Evolutionary conservation across 2,329 filamentous ascomycete species (phyloP).

Genomic region (Sclerotinia sclerotiorum): DNA sequence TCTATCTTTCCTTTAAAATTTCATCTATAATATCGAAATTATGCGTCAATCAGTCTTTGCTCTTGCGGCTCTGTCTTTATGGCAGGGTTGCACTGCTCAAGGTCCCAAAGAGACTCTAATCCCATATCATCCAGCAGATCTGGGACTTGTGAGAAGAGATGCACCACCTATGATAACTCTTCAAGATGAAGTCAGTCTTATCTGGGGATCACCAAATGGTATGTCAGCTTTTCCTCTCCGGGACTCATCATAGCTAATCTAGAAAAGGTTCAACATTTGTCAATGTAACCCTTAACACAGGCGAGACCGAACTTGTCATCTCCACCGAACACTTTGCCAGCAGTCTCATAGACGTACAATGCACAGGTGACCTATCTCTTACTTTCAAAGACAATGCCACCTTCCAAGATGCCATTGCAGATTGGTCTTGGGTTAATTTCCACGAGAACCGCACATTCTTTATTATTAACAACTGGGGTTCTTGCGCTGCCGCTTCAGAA

Average conservation of each 20-base stretch:
- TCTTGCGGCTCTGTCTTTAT: constrained; percentile 22
- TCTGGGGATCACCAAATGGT: constrained; percentile 20
- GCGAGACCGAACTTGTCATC: constrained; percentile 19
- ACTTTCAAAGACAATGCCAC: constrained; percentile 19
- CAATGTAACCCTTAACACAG: constrained; percentile 23
- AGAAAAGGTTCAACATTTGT: constrained; percentile 20
- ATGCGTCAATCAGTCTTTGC: constrained; percentile 19
- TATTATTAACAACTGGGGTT: constrained; percentile 22
- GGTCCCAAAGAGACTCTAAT: constrained; percentile 4
- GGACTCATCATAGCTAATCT: background rate
- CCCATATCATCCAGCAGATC: constrained; percentile 15
- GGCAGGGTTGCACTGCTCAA: constrained; percentile 18
- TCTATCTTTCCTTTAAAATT: background rate
- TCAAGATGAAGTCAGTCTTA: constrained; percentile 20
- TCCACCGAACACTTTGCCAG: constrained; percentile 21
- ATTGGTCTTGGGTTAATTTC: constrained; percentile 24
- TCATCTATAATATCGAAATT: background rate
- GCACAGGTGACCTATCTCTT: constrained; percentile 6
- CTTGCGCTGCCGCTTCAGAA: constrained; percentile 7
- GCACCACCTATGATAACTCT: constrained; percentile 16
- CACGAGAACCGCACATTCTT: constrained; percentile 22
- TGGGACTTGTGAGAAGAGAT: constrained; percentile 21
- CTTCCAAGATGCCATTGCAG: constrained; percentile 19
- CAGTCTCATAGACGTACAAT: constrained; percentile 17
- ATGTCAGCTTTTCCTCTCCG: background rate